Evolutionary conservation across 2,329 filamentous ascomycete genomes (phyloP), one percentile per base, ranked within the genome.

Genomic region (Paraphaeosphaeria minitans): DNA sequence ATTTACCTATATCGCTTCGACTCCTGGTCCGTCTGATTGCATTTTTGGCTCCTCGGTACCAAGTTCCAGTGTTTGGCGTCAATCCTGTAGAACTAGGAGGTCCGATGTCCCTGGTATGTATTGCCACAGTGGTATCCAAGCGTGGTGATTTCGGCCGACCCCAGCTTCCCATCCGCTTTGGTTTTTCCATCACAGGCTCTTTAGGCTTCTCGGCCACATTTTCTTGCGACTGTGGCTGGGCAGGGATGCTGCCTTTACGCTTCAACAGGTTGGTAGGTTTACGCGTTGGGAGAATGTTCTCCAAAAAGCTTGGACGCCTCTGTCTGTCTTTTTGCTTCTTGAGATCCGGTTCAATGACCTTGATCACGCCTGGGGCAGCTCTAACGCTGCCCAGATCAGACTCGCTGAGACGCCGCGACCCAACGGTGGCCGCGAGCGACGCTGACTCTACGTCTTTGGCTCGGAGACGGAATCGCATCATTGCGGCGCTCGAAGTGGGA

Each of bases 371-470:
- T 35, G 83, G 87, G 24, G 87, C 86, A 55, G 83, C 84, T 9
- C 80, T 81, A 45, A 89, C 78, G 19, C 83, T 85, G 39, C 89
- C 87, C 29, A 87, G 77, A 57, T 90, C 87, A 5, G 88, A 86
- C 50, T 89, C 79, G 71, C 88, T 78, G 12, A 74, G 89, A 57
- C 85, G 84, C 43, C 88, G 84, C 1, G 89, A 92, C 16, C 89
- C 89, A 82, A 89, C 87, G 0, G 89, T 92, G 19, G 89, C 89
- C 14, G 87, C 83, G 48, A 84, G 79, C 14, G 84, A 86, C 46
- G 81, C 78, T 9, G 80, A 81, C 52, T 86, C 84, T 16, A 83
- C 75, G 54, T 85, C 83, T 46, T 78, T 80, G 4, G 81, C 81
- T 50, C 80, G 78, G 62, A 78, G 74, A 33, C 78, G 70, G 64